Base-by-base conservation (phyloP, 2,329 filamentous ascomycete species). In the Diplodia scrobiculata region DNA sequence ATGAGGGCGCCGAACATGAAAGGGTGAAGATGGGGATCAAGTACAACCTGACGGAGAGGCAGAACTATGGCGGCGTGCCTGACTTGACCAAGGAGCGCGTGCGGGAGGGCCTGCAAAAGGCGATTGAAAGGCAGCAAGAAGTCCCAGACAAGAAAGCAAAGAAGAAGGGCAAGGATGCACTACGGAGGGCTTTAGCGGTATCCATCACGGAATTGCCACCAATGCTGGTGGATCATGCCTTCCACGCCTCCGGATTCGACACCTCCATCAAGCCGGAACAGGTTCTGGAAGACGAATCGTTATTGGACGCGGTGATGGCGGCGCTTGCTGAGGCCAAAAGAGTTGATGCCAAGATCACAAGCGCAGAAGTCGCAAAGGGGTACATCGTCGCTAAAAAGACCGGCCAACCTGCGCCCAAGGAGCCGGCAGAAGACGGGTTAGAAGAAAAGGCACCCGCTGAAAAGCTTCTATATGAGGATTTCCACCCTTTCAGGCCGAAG, bases 131-230 rank as follows among this genome's bases (percentile, higher is more conserved):
- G 73, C 84, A 85, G 54, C 82, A 84, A 6, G 78, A 80, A 13
- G 80, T 80, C 0, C 80, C 80, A 25, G 75, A 80, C 29, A 80
- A 79, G 5, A 87, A 87, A 70, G 94, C 92, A 76, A 89, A 89
- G 68, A 86, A 87, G 81, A 94, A 92, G 76, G 83, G 84, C 0
- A 89, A 88, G 4, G 90, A 94, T 76, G 87, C 88, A 65, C 73
- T 98, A 69, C 86, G 92, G 66, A 93, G 90, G 76, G 89, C 91
- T 2, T 79, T 99, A 63, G 91, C 92, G 0, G 85, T 90, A 13
- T 91, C 90, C 0, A 94, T 98, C 65, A 91, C 90, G 0, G 95
- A 99, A 75, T 87, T 94, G 65, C 92, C 95, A 1, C 93, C 95
- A 0, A 86, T 95, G 65, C 79, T 99, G 5, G 83, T 98, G 19